phyloP scores from a whole-genome alignment of 805 yeast genomes.

The Saccharomyces jurei region DNA sequence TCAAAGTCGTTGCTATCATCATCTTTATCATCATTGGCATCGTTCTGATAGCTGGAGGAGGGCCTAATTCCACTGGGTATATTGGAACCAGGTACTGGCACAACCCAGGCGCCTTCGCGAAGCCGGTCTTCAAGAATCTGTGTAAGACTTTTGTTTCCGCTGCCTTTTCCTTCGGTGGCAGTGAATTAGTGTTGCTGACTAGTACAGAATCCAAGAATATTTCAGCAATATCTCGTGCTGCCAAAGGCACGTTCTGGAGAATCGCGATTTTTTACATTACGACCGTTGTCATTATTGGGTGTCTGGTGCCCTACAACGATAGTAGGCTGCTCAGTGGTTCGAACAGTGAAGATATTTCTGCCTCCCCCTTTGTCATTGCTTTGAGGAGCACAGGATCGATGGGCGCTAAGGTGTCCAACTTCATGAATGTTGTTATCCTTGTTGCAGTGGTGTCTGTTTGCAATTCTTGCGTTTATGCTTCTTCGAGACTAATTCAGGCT shows the following conservation, averaged over 20 bases:
- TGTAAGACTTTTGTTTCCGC: slow-evolving; percentile 56
- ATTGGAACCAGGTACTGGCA: slow-evolving; percentile 39
- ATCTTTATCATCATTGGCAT: slow-evolving; percentile 43
- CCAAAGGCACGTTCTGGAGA: slow-evolving; percentile 48
- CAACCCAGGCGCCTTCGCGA: slow-evolving; percentile 43
- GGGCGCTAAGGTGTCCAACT: slow-evolving; percentile 44
- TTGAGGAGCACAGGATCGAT: slow-evolving; percentile 20
- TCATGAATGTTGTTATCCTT: slow-evolving; percentile 51
- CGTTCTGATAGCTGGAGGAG: slow-evolving; percentile 37
- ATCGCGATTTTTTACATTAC: slow-evolving; percentile 47
- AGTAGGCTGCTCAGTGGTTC: slow-evolving; percentile 41
- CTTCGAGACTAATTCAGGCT: slow-evolving; percentile 49
- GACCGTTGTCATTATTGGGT: slow-evolving; percentile 47
- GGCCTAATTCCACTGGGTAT: slow-evolving; percentile 34
- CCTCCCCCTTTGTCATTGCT: slow-evolving; percentile 42
- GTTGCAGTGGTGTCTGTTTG: slow-evolving; percentile 54
- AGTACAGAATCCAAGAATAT: slow-evolving; percentile 40
- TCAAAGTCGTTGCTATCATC: slow-evolving; percentile 35
- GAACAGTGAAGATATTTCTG: slow-evolving; percentile 37
- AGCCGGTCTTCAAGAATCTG: slow-evolving; percentile 47
- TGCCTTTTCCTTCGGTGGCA: slow-evolving; percentile 62
- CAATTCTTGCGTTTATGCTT: slow-evolving; percentile 53
- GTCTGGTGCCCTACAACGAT: slow-evolving; percentile 58
- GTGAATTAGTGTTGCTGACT: slow-evolving; percentile 57
- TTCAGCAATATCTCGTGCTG: slow-evolving; percentile 50